Percentiles rank a stretch among this genome's conserved stretches.
Evolutionary conservation across 139 green algal genomes (phyloP).

Genomic region (Astrephomene gubernaculifera): DNA sequence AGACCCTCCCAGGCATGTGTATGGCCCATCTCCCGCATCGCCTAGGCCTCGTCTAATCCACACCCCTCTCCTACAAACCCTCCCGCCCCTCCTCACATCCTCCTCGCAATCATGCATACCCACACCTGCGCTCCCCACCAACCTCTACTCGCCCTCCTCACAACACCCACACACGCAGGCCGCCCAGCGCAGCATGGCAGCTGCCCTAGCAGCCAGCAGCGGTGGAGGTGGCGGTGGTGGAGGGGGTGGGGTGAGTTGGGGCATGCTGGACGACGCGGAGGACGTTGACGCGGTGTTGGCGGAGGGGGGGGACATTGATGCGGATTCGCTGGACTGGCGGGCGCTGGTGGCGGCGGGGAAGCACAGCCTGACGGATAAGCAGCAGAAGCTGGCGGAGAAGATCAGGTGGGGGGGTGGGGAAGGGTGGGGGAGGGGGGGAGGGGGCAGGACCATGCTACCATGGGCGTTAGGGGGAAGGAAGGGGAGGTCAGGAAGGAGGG

Average conservation of each 20-base stretch:
- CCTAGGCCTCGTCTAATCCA: no score
- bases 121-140: not conserved
- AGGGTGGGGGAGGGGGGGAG: not conserved
- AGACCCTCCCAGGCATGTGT: no score
- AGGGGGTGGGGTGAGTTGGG: constrained; percentile 52
- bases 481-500: no score
- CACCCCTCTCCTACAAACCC: no score
- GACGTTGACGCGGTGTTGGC: constrained; percentile 64
- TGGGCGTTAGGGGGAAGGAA: no score
- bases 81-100: no score
- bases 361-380: constrained; percentile 86
- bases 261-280: constrained; percentile 53
- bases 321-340: constrained; percentile 51
- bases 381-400: constrained; percentile 91
- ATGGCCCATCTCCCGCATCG: no score
- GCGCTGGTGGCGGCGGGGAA: constrained; percentile 36
- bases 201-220: constrained; percentile 41
- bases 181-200: constrained; percentile 44
- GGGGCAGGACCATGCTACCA: no score
- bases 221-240: no score
- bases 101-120: no score
- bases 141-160: not conserved
- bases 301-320: constrained; percentile 56
- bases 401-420: constrained; percentile 60
- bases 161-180: not conserved